Evolutionary conservation across 306 rosid genomes (phyloP).

Genomic region (Lathyrus oleraceus): DNA sequence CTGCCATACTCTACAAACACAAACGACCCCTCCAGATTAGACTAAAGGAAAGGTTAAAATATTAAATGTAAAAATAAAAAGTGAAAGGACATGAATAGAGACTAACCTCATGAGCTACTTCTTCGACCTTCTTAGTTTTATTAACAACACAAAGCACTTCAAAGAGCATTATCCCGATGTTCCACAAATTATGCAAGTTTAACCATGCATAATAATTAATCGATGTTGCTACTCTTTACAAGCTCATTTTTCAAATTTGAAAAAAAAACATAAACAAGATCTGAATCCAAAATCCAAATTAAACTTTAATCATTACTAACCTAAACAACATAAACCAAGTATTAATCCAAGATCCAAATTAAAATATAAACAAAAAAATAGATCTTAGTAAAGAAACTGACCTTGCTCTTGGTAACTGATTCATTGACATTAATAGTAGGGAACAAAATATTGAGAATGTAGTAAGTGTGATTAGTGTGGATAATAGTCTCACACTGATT

Average conservation of each 20-base stretch:
- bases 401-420: no score
- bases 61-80: neutral
- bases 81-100: conserved; percentile 25
- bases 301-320: no score
- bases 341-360: no score
- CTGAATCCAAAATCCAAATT: no score
- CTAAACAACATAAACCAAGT: no score
- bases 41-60: conserved; percentile 11
- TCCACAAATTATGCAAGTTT: conserved; percentile 22
- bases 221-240: no score
- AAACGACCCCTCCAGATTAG: conserved; percentile 19
- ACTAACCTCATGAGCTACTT: conserved; percentile 98
- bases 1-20: conserved; percentile 78
- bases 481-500: no score
- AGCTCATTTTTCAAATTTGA: neutral
- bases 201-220: neutral
- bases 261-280: neutral
- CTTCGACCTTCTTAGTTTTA: conserved; percentile 93
- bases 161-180: conserved; percentile 81
- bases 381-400: no score
- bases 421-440: no score
- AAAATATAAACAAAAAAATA: no score
- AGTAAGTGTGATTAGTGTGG: no score
- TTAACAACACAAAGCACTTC: conserved; percentile 97
- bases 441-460: no score